phyloP scores from a whole-genome alignment of 768 basidiomycete species.

The Suillus luteus region DNA sequence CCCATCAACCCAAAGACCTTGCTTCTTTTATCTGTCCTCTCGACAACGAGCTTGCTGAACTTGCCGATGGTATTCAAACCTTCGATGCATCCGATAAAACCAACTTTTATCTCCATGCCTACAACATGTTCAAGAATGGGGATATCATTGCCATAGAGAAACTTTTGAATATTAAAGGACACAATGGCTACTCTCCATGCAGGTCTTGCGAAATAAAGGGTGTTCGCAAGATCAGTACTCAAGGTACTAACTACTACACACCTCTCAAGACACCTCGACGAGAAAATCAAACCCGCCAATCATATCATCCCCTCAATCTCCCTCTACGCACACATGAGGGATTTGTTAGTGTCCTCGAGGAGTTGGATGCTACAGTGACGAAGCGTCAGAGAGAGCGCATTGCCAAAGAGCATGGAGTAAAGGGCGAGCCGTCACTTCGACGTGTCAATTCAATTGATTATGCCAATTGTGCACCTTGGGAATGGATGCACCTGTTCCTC shows the following conservation, averaged over 20 bases:
- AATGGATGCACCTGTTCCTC: constrained; percentile 24
- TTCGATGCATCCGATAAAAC: constrained; percentile 11
- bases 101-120: constrained; percentile 20
- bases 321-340: constrained; percentile 24
- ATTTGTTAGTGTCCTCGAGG: constrained; percentile 10
- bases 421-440: constrained; percentile 26
- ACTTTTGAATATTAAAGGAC: constrained; percentile 37
- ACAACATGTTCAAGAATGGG: constrained; percentile 29
- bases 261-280: constrained; percentile 14
- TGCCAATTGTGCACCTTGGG: constrained; percentile 9
- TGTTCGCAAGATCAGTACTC: constrained; percentile 13
- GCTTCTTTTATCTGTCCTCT: constrained; percentile 37
- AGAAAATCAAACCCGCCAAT: not conserved
- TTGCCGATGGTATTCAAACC: constrained; percentile 17
- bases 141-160: constrained; percentile 38
- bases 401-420: constrained; percentile 33
- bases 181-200: constrained; percentile 36
- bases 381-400: constrained; percentile 7
- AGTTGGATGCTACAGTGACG: constrained; percentile 10
- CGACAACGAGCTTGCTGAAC: constrained; percentile 15
- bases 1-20: constrained; percentile 33
- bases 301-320: constrained; percentile 20
- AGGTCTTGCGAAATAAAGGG: constrained; percentile 35
- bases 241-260: constrained; percentile 8
- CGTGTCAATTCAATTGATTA: constrained; percentile 11